phyloP scores from a whole-genome alignment of 495 filamentous ascomycete species.

The Oidiodendron maius region DNA sequence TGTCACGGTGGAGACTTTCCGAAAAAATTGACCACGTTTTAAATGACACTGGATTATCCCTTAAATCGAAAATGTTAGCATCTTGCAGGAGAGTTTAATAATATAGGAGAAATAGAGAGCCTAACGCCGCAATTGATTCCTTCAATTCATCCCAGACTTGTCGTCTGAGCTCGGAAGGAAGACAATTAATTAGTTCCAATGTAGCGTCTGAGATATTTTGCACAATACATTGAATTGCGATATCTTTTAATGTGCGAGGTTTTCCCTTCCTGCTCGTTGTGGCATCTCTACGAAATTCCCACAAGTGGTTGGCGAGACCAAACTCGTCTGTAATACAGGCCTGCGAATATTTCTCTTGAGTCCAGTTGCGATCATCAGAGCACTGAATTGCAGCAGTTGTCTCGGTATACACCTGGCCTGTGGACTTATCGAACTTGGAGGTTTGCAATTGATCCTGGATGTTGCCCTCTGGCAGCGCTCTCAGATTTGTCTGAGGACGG shows the following conservation, averaged over 20 bases:
- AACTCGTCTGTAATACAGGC: too few species aligned
- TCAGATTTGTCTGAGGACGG: neutral
- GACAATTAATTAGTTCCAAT: constrained; percentile 3
- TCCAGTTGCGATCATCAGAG: constrained; percentile 14
- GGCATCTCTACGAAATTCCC: too few species aligned
- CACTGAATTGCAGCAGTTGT: constrained; percentile 7
- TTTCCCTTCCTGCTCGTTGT: too few species aligned
- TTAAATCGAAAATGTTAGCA: neutral
- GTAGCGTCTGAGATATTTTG: constrained; percentile 10
- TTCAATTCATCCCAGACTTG: constrained; percentile 12
- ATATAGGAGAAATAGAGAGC: neutral
- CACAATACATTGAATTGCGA: constrained; percentile 7
- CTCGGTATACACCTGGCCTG: constrained; percentile 17
- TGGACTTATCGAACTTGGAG: constrained; percentile 12
- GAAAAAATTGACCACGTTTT: constrained; percentile 19
- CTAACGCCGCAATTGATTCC: too few species aligned
- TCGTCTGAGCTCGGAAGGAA: constrained; percentile 3
- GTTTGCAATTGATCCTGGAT: too few species aligned
- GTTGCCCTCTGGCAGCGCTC: neutral
- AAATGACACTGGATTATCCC: constrained; percentile 16
- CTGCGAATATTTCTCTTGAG: neutral
- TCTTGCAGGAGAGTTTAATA: neutral
- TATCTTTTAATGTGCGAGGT: constrained; percentile 13
- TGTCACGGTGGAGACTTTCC: constrained; percentile 1
- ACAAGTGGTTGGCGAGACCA: too few species aligned